A percentile compares a stretch with the other conserved stretches of the same genome.
phyloP scores from a whole-genome alignment of 371 early-diverging fungal genomes.

The Mucor plumbeus region DNA sequence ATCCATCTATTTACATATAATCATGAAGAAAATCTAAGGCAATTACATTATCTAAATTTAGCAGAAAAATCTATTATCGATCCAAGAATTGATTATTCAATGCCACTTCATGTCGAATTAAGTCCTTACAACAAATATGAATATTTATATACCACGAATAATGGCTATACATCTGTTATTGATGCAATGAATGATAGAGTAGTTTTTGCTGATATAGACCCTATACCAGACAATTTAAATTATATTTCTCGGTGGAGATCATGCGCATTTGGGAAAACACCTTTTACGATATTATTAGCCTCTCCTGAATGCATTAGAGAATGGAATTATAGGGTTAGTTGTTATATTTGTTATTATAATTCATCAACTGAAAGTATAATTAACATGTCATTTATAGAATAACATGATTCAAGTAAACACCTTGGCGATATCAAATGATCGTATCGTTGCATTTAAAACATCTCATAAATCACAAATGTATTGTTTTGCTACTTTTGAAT shows the following conservation, averaged over 20 bases:
- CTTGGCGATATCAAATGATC: slow-evolving; percentile 12
- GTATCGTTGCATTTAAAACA: slow-evolving; percentile 22
- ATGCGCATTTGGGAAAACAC: slow-evolving; percentile 17
- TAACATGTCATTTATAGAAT: background rate
- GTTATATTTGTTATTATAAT: background rate
- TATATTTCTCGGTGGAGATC: slow-evolving; percentile 24
- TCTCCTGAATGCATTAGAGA: slow-evolving; percentile 22
- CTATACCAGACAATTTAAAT: background rate
- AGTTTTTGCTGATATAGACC: slow-evolving; percentile 9
- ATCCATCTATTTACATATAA: slow-evolving; percentile 8
- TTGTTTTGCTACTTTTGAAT: slow-evolving; percentile 18
- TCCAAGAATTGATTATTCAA: slow-evolving; percentile 22
- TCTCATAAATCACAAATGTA: background rate
- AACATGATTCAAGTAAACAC: slow-evolving; percentile 6
- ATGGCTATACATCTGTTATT: slow-evolving; percentile 23
- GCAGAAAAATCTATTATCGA: background rate
- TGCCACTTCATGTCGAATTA: slow-evolving; percentile 21
- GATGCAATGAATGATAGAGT: slow-evolving; percentile 6
- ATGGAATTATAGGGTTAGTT: slow-evolving; percentile 17
- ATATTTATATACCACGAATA: slow-evolving; percentile 22
- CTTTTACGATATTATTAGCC: slow-evolving; percentile 1
- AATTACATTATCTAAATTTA: slow-evolving; percentile 9
- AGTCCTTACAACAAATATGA: slow-evolving; percentile 19
- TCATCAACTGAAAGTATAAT: background rate
- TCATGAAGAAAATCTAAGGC: background rate